Percentiles rank a stretch among this genome's conserved stretches.
These are phyloP conservation scores for Kodamaea kakaduensis DNA, from an alignment of 805 yeast species.

Conservation along the genomic window DNA sequence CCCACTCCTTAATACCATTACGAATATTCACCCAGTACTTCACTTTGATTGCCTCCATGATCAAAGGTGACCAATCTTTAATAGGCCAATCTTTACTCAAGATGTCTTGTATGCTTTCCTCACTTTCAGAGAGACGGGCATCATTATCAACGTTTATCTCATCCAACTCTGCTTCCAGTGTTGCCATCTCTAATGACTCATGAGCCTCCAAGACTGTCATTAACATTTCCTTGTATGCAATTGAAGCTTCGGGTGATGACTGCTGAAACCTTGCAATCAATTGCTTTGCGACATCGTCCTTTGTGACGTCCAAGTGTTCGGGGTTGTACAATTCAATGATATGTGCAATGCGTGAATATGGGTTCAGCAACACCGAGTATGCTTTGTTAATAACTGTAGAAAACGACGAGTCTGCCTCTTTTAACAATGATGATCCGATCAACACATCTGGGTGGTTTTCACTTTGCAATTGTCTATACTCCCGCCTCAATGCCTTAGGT, in stretches of 20 bases:
- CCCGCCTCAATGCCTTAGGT: constrained; percentile 56
- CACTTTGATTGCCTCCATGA: constrained; percentile 62
- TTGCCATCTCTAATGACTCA: constrained; percentile 71
- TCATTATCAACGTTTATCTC: constrained; percentile 54
- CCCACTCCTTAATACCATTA: constrained; percentile 74
- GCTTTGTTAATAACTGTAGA: constrained; percentile 67
- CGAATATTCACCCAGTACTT: constrained; percentile 83
- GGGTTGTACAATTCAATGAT: constrained; percentile 35
- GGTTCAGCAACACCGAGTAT: constrained; percentile 64
- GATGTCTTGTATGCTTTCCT: constrained; percentile 42
- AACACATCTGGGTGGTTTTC: constrained; percentile 76
- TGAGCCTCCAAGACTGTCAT: constrained; percentile 81
- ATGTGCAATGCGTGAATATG: constrained; percentile 54
- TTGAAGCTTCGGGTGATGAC: constrained; percentile 25
- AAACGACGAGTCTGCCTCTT: constrained; percentile 22
- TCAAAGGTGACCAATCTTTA: constrained; percentile 52
- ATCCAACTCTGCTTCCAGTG: constrained; percentile 53
- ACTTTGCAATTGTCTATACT: constrained; percentile 70
- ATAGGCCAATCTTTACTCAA: constrained; percentile 32
- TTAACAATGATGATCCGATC: constrained; percentile 21
- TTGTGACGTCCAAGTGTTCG: constrained; percentile 45
- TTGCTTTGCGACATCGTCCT: constrained; percentile 50
- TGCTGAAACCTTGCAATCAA: constrained; percentile 41
- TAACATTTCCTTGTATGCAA: constrained; percentile 51
- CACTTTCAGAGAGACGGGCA: constrained; percentile 46